Conservation (phyloP, 495 filamentous ascomycete species). For the Arthonia radiata region DNA sequence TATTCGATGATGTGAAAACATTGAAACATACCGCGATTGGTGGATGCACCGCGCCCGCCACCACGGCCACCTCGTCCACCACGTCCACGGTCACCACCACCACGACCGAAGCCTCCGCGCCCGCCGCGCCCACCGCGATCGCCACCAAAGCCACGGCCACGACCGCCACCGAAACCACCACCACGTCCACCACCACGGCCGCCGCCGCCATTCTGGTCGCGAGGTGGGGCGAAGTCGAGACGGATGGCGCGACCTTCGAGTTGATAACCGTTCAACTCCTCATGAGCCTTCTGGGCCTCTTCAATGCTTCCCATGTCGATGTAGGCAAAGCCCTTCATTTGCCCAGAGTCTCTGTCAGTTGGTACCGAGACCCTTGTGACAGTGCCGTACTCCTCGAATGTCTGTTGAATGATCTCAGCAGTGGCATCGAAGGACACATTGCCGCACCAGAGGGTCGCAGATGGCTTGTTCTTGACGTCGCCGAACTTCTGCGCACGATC, state of each 20-base stretch:
- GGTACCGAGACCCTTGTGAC: constrained; percentile 69
- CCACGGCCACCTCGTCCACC: constrained; percentile 24
- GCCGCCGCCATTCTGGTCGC: constrained; percentile 30
- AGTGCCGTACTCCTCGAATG: constrained; percentile 45
- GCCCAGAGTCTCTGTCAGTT: constrained; percentile 66
- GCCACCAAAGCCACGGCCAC: constrained; percentile 22
- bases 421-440: constrained; percentile 72
- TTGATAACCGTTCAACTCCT: constrained; percentile 37
- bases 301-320: constrained; percentile 64
- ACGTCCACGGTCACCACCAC: constrained; percentile 19
- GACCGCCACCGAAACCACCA: constrained; percentile 20
- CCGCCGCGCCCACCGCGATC: constrained; percentile 28
- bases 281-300: constrained; percentile 56
- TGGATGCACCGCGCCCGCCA: constrained; percentile 18
- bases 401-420: constrained; percentile 46
- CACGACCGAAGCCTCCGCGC: constrained; percentile 24
- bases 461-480: constrained; percentile 45
- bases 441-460: constrained; percentile 78
- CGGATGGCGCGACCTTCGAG: constrained; percentile 61
- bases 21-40: no score
- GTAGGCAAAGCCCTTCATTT: constrained; percentile 88
- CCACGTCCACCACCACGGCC: constrained; percentile 18
- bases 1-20: no score
- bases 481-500: constrained; percentile 53
- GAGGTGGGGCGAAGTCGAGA: constrained; percentile 70